These are phyloP conservation scores for Chimonanthus salicifolius DNA, from an alignment of 164 flowering plant genomes.

Conservation along the genomic window DNA sequence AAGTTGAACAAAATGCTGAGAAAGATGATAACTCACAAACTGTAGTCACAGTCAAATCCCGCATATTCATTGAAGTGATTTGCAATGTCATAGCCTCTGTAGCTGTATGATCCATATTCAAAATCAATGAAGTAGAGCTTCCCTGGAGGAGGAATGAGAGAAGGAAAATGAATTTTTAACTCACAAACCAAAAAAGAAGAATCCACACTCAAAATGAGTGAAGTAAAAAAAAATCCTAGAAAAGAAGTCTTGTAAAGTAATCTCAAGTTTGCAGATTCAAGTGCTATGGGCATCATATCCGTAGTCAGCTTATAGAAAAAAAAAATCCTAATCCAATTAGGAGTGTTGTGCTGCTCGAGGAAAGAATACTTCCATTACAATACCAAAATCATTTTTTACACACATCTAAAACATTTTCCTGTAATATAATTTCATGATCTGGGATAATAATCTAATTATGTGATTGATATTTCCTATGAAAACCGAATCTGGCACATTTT, in stretches of 20 bases:
- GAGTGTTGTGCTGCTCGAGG: not conserved
- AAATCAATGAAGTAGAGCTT: slow-evolving; percentile 91
- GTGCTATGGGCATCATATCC: too few relatives aligned
- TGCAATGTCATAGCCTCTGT: slow-evolving; percentile 94
- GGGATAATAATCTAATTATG: too few relatives aligned
- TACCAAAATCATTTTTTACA: not conserved
- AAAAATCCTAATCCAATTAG: too few relatives aligned
- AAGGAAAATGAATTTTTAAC: not conserved
- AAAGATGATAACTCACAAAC: slow-evolving; percentile 47
- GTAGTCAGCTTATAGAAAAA: too few relatives aligned
- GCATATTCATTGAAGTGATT: slow-evolving; percentile 99
- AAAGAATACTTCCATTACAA: not conserved
- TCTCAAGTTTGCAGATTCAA: too few relatives aligned
- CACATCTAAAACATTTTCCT: not conserved
- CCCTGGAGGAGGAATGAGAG: slow-evolving; percentile 33
- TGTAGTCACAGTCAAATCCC: slow-evolving; percentile 93
- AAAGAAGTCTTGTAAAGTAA: too few relatives aligned
- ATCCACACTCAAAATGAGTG: not conserved
- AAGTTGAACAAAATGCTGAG: not conserved
- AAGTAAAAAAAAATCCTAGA: not conserved
- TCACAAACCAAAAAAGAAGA: not conserved
- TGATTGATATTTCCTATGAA: not conserved
- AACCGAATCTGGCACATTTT: not conserved
- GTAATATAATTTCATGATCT: not conserved
- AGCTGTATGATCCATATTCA: slow-evolving; percentile 93